Base-by-base conservation (phyloP, 441 rosid species). In the Theobroma grandiflorum region DNA sequence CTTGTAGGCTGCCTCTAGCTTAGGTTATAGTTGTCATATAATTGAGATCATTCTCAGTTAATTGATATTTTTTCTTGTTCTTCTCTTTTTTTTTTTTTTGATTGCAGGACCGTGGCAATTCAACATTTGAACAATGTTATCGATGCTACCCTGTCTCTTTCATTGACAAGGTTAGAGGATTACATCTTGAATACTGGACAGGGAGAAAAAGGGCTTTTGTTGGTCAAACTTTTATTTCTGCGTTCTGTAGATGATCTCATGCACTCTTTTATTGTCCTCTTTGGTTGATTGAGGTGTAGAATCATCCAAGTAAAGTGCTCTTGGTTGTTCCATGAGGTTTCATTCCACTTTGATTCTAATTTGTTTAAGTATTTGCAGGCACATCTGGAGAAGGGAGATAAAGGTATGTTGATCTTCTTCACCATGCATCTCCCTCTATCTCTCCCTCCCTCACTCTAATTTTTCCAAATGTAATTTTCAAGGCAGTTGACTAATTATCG, bases 131-230 rank as follows among this genome's bases (percentile, higher is more conserved):
- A 81, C 91, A 87, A 63, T 79, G 83, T 67, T 94, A 92, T 80
- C 94, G 92, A n/a, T 95, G 98, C 76, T 92, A 95, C 84, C 96
- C 99, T 47, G 90, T 91, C 72, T 85, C 97, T 78, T 94, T 92
- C 84, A 87, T 94, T 83, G 94, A 95, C 70, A 95, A 95, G 98
- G 97, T 93, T 35, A 47, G 80, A 76, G 35, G 59, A 20, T 71
- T 71, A 3, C 59, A 33, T 18, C 40, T 61, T 31, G 40, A 11
- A 61, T 61, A 11, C 66, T 0, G 66, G 66, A 31, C 7, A 4
- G 8, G 14, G 18, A 49, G 14, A 10, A 11, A 11, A 12, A 61
- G 37, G 16, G 0, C 12, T 31, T 61, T 61, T 31, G 15, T 61
- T 31, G 66, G 38, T 61, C 31, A 31, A 61, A 61, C 18, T 61